phyloP scores from a whole-genome alignment of 768 basidiomycete genomes.

The Termitomyces sp. region DNA sequence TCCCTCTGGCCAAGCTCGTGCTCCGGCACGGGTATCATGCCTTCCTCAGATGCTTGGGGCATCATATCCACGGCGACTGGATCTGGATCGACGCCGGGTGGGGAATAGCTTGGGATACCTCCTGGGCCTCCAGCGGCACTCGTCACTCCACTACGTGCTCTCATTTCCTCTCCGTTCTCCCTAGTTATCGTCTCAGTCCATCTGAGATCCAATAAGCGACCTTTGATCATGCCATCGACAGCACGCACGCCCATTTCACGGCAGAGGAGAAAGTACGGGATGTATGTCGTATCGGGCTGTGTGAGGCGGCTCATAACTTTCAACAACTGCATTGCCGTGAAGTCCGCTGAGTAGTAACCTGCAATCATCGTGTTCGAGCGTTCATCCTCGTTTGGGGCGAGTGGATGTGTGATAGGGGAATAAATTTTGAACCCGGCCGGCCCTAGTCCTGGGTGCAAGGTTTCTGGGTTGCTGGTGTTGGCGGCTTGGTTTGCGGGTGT shows the following conservation, averaged over 20 bases:
- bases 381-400: conserved; percentile 27
- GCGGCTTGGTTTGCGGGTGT: conserved; percentile 30
- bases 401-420: conserved; percentile 38
- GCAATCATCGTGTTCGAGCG: conserved; percentile 33
- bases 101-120: conserved; percentile 15
- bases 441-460: conserved; percentile 56
- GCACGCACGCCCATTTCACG: conserved; percentile 81
- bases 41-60: conserved; percentile 24
- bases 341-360: conserved; percentile 60
- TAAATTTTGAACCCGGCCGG: conserved; percentile 67
- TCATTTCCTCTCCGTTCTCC: conserved; percentile 41
- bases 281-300: conserved; percentile 56
- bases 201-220: conserved; percentile 68
- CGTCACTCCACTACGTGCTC: conserved; percentile 22
- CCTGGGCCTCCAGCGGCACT: conserved; percentile 7
- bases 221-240: conserved; percentile 84
- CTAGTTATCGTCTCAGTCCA: conserved; percentile 73
- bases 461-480: conserved; percentile 42
- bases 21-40: conserved; percentile 35
- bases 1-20: conserved; percentile 40
- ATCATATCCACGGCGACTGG: conserved; percentile 39
- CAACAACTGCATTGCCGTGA: conserved; percentile 76
- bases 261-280: conserved; percentile 81
- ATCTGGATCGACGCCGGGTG: conserved; percentile 40
- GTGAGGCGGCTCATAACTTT: conserved; percentile 81